Conservation (phyloP, 2,329 filamentous ascomycete genomes). For the Microsporum ferrugineum region DNA sequence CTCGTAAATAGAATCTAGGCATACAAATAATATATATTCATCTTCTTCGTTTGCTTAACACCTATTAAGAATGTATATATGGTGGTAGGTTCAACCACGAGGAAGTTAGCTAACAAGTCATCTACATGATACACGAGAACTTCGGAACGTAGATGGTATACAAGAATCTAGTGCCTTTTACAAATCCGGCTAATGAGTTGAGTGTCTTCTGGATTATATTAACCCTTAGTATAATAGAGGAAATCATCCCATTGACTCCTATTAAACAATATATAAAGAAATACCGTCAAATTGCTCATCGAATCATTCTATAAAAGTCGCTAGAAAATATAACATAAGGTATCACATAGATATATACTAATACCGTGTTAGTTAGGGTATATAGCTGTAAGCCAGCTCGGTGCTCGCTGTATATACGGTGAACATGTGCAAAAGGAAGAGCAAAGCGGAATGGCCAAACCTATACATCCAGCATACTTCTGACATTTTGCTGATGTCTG, state of each 20-base stretch:
- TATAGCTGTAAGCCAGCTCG: neutral
- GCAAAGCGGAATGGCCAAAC: neutral
- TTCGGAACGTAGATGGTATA: no score
- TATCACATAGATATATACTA: neutral
- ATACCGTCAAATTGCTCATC: neutral
- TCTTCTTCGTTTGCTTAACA: no score
- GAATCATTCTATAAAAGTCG: neutral
- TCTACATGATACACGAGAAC: no score
- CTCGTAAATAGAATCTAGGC: no score
- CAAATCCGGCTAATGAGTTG: no score
- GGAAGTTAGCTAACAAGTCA: no score
- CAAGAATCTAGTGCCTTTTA: no score
- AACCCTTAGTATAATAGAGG: no score
- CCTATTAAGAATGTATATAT: no score
- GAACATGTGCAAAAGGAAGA: neutral
- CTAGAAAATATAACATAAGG: neutral
- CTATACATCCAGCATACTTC: constrained; percentile 13
- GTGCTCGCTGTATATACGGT: neutral
- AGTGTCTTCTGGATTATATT: no score
- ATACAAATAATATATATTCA: no score
- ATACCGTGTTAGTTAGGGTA: neutral
- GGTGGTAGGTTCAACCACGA: no score
- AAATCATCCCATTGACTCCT: neutral
- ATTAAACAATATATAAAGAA: neutral
- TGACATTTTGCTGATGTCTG: constrained; percentile 9